Base-by-base conservation (phyloP, 2,329 filamentous ascomycete species). In the Diaporthe nobilis region DNA sequence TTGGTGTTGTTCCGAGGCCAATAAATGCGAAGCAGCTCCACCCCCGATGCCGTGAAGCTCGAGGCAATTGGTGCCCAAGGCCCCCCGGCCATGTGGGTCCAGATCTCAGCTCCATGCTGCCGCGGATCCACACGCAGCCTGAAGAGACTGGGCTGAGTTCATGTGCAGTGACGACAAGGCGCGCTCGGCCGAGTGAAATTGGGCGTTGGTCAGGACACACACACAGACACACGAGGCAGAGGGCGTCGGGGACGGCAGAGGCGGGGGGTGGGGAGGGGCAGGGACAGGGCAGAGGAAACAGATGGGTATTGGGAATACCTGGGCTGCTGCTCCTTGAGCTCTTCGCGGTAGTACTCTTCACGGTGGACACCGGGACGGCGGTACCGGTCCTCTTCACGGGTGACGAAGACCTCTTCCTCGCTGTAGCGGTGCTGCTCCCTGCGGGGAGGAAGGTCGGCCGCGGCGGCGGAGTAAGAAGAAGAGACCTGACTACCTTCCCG, bases 321-420 rank as follows among this genome's bases (percentile, higher is more conserved):
- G 68, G 75, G 73, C 75, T 75, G 75, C 70, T 77, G 75, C 75
- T 77, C 75, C 75, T 77, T 88, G 84, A 84, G 85, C 79, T 91
- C 87, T 82, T 91, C 87, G 79, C 84, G 85, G 83, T 87, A 85
- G 83, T 85, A 85, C 83, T 90, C 87, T 79, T 88, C 73, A 77
- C 75, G 86, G 83, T 88, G 88, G 87, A 88, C 88, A 85, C 90
- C 90, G 89, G 93, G 91, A 91, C 92, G 93, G 89, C 90, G 92
- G 88, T 92, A 88, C 86, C 88, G 91, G 86, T 96, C 92, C 88
- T 94, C 92, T 88, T 94, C 92, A 88, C 90, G 92, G 88, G 94
- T 92, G 86, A 94, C 93, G 83, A 87, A 90, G 88, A 97, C 91
- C 90, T 98, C 94, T 92, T 97, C 94, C 89, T 95, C 92, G 88